These are phyloP conservation scores for Theobroma cacao DNA, from an alignment of 345 rosid species.

Conservation along the genomic window DNA sequence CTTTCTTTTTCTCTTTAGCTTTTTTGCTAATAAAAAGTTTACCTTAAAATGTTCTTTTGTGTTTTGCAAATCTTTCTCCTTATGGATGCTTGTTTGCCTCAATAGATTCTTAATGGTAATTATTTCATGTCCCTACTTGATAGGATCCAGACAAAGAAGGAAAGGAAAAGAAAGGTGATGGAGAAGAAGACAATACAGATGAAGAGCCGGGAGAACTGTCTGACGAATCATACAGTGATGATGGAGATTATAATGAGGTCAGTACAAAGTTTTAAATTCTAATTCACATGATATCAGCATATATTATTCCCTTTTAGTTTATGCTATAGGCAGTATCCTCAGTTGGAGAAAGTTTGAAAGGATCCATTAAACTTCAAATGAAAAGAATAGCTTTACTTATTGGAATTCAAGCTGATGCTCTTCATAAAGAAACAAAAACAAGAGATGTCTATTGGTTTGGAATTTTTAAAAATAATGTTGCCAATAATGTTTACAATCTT, in stretches of 20 bases:
- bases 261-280: not conserved
- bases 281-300: not conserved
- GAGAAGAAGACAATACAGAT: slow-evolving; percentile 3
- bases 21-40: not conserved
- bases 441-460: not conserved
- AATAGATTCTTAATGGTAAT: not conserved
- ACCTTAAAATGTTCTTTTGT: not conserved
- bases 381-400: not conserved
- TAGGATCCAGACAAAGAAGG: slow-evolving; percentile 2
- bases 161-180: slow-evolving; percentile 12
- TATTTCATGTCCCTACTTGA: not conserved
- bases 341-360: not conserved
- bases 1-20: not conserved
- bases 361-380: not conserved
- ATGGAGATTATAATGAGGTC: slow-evolving; percentile 14
- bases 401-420: not conserved
- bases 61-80: not conserved
- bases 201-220: not conserved
- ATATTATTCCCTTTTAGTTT: not conserved
- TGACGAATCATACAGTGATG: not conserved
- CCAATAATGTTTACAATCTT: not conserved
- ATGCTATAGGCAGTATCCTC: not conserved
- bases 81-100: not conserved
- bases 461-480: not conserved
- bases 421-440: not conserved